Conservation (phyloP, 1,284 basidiomycete genomes). For the Fistulina hepatica region DNA sequence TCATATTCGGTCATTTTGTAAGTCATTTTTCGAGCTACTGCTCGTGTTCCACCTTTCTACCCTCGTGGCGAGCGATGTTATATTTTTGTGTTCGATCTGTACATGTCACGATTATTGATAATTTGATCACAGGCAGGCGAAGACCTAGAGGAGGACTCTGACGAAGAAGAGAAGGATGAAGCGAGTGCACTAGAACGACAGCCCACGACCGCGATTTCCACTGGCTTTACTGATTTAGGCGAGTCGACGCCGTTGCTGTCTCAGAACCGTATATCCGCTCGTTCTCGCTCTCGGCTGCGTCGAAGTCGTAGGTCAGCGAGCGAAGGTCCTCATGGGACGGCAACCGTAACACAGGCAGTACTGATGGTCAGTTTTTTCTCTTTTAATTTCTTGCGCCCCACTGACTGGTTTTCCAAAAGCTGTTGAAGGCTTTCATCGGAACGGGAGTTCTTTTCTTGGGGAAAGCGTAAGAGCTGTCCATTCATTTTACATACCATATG, state of each 20-base stretch:
- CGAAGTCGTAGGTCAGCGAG: slow-evolving; percentile 39
- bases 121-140: slow-evolving; percentile 67
- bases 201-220: slow-evolving; percentile 14
- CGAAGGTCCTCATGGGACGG: slow-evolving; percentile 63
- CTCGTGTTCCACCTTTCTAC: neutral
- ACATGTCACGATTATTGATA: slow-evolving; percentile 1
- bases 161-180: slow-evolving; percentile 45
- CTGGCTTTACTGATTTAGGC: slow-evolving; percentile 21
- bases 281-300: slow-evolving; percentile 44
- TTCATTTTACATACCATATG: neutral
- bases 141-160: slow-evolving; percentile 89
- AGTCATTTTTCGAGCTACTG: slow-evolving; percentile 24
- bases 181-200: slow-evolving; percentile 31
- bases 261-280: slow-evolving; percentile 17
- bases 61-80: neutral
- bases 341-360: slow-evolving; percentile 79
- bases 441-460: slow-evolving; percentile 95
- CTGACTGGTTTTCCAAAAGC: slow-evolving; percentile 31
- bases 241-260: slow-evolving; percentile 38
- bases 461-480: slow-evolving; percentile 56
- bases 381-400: slow-evolving; percentile 6
- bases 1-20: slow-evolving; percentile 90
- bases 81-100: neutral
- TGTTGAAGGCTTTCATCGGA: slow-evolving; percentile 92
- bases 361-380: slow-evolving; percentile 58